phyloP scores from a whole-genome alignment of 805 yeast species.

The Saccharomycopsis olivae region DNA sequence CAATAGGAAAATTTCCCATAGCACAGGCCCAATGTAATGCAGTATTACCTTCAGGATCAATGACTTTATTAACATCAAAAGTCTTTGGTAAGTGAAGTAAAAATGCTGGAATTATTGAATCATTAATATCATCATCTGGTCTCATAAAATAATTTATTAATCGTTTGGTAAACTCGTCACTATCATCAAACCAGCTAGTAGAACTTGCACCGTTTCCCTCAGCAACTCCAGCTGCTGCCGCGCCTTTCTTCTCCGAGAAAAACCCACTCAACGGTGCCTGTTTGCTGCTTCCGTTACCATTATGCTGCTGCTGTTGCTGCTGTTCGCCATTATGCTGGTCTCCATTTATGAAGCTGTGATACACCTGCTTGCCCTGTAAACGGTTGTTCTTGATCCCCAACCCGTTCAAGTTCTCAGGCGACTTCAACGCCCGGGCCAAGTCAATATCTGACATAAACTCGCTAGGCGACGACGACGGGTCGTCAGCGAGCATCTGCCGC shows the following conservation, averaged over 20 bases:
- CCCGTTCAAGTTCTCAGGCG: slow-evolving; percentile 20
- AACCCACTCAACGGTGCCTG: no score
- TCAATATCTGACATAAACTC: slow-evolving; percentile 47
- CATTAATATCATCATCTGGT: slow-evolving; percentile 37
- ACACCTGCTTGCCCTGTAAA: not conserved
- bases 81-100: slow-evolving; percentile 50
- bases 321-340: not conserved
- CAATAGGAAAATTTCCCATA: slow-evolving; percentile 74
- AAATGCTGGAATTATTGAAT: slow-evolving; percentile 23
- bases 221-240: not conserved
- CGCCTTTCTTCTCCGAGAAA: not conserved
- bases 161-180: slow-evolving; percentile 34
- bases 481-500: slow-evolving; percentile 4
- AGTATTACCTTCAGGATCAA: slow-evolving; percentile 91
- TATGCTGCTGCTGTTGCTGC: not conserved
- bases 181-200: slow-evolving; percentile 24
- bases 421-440: slow-evolving; percentile 32
- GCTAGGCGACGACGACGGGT: slow-evolving; percentile 36
- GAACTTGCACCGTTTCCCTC: not conserved
- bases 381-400: slow-evolving; percentile 4
- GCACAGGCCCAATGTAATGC: slow-evolving; percentile 98
- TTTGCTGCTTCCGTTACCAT: not conserved
- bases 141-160: slow-evolving; percentile 44
- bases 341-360: slow-evolving; percentile 3
- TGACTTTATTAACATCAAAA: slow-evolving; percentile 59